Base-by-base conservation (phyloP, 768 basidiomycete species). In the Pleurotus giganteus region DNA sequence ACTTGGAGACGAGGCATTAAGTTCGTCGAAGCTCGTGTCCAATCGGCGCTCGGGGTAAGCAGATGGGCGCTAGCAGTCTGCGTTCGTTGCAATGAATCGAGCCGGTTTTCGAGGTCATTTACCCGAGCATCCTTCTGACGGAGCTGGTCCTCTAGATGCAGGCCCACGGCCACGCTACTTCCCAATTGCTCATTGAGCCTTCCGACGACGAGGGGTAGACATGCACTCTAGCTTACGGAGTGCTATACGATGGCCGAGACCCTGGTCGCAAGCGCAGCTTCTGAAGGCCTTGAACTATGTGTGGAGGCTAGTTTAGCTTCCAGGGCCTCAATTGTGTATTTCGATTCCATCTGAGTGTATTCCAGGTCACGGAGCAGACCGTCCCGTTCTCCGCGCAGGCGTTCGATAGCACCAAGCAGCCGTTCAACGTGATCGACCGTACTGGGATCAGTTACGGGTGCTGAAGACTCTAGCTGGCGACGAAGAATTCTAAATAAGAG, bases 351-450 rank as follows among this genome's bases (percentile, higher is more conserved):
- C 58, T 87, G 78, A 52, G 86, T 70, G 67, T 91, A 92, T 46
- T 87, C 77, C 12, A 91, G 67, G 52, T 86, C 78, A 4, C 84
- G 77, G 47, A 77, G 77, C 24, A 89, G 74, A 43, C 68, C 71
- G 58, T 91, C 85, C 4, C 89, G 77, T 60, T 91, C 88, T 3
- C 67, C 66, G 4, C 89, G 83, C 43, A 91, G 71, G 29, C 89
- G 81, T n/a, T 83, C 80, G 39, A 89, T 72, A 1, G 88, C 83
- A 24, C 67, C 67, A 47, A 91, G 72, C 21, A 91, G 73, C 36
- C 78, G 80, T 57, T 81, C 81, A 29, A 87, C 73, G 41, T 79
- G 70, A 17, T 61, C 65, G 9, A 69, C 65, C 29, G 69, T 61
- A 41, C 70, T 63, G 37, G 75, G 69, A 9, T 64, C 58, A 3